Evolutionary conservation across 2,329 filamentous ascomycete genomes (phyloP).

Genomic region (Colletotrichum spaethianum): DNA sequence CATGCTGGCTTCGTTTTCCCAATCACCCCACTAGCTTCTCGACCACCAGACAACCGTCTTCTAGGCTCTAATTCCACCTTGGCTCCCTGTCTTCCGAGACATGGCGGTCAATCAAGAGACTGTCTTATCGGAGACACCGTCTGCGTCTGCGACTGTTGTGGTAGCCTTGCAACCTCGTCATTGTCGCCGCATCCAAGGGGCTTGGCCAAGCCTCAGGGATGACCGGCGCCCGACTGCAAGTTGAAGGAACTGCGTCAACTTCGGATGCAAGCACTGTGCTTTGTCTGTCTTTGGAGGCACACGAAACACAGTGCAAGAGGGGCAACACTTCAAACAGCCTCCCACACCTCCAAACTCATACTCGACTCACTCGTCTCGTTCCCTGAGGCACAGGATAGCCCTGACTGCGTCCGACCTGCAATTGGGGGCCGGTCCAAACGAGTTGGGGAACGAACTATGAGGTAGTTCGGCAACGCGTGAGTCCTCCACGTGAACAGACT

Average conservation of each 20-base stretch:
- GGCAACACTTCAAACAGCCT: background rate
- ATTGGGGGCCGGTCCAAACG: background rate
- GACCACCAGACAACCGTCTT: constrained; percentile 10
- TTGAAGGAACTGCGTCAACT: background rate
- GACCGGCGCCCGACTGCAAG: background rate
- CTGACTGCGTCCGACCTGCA: background rate
- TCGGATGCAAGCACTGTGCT: constrained; percentile 13
- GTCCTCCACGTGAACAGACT: constrained; percentile 9
- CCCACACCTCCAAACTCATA: constrained; percentile 8
- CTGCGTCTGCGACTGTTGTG: constrained; percentile 15
- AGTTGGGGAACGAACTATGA: background rate
- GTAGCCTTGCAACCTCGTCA: constrained; percentile 2
- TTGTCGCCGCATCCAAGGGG: background rate
- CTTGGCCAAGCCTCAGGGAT: constrained; percentile 20
- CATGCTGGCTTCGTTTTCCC: constrained; percentile 16
- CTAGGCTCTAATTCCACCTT: constrained; percentile 16
- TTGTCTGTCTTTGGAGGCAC: background rate
- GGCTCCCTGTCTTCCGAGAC: constrained; percentile 34
- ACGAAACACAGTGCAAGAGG: constrained; percentile 6
- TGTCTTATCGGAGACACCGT: constrained; percentile 29
- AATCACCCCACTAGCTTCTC: constrained; percentile 3
- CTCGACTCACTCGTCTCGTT: constrained; percentile 7
- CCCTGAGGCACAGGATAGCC: constrained; percentile 23
- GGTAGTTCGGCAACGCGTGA: background rate
- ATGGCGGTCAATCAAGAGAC: constrained; percentile 30